These are phyloP conservation scores for Pseudoneurospora amorphoporcata DNA, from an alignment of 495 filamentous ascomycete species.

Conservation along the genomic window DNA sequence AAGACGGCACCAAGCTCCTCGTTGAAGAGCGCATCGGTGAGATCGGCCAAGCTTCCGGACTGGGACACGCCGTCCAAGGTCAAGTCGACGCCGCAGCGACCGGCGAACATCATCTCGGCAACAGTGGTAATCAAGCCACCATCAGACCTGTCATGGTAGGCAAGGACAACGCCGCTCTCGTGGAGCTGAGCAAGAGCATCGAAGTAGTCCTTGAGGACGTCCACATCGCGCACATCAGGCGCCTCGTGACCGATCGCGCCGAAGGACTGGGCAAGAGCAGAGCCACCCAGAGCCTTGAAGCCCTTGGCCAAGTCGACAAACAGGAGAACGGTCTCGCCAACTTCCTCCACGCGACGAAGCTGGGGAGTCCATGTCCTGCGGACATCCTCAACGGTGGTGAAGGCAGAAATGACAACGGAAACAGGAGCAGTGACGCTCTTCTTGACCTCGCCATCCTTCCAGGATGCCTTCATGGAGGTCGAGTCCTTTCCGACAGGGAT, in stretches of 20 bases:
- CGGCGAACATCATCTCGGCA: slow-evolving; percentile 97
- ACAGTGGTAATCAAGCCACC: slow-evolving; percentile 88
- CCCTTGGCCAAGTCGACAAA: slow-evolving; percentile 82
- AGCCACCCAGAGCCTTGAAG: slow-evolving; percentile 74
- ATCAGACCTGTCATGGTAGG: slow-evolving; percentile 91
- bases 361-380: slow-evolving; percentile 88
- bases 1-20: slow-evolving; percentile 97
- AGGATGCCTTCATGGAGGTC: slow-evolving; percentile 97
- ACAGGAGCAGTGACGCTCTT: slow-evolving; percentile 90
- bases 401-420: slow-evolving; percentile 82
- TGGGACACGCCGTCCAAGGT: slow-evolving; percentile 63
- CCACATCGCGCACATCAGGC: slow-evolving; percentile 74
- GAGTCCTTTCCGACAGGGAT: slow-evolving; percentile 98
- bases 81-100: slow-evolving; percentile 78
- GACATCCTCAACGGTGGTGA: slow-evolving; percentile 69
- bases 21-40: slow-evolving; percentile 77
- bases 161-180: slow-evolving; percentile 76
- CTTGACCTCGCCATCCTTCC: slow-evolving; percentile 64
- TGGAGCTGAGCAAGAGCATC: slow-evolving; percentile 82
- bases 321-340: slow-evolving; percentile 81
- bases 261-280: slow-evolving; percentile 86
- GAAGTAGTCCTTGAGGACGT: slow-evolving; percentile 81
- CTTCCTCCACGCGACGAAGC: slow-evolving; percentile 70
- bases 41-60: slow-evolving; percentile 45
- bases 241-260: slow-evolving; percentile 73